Base-by-base conservation (phyloP, 2,329 filamentous ascomycete species). In the Alternaria alternata region DNA sequence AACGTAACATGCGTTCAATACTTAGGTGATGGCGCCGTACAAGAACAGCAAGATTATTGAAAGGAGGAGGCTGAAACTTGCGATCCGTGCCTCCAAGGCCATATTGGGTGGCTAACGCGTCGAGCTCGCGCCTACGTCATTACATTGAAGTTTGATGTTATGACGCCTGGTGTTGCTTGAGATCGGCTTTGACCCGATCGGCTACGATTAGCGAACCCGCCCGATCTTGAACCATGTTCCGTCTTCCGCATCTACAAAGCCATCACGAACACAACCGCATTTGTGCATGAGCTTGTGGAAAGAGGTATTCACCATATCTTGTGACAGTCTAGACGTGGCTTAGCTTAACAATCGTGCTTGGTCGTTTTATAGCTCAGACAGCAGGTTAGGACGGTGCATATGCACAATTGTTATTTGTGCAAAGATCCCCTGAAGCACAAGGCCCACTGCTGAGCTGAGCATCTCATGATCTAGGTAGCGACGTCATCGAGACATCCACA, bases 1-100 rank as follows among this genome's bases (percentile, higher is more conserved):
- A 69, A 60, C 64, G 72, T 59, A 70, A 57, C 74, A 77, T 76
- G 73, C 68, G 61, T 61, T 61, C 57, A 59, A 51, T 41, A 36
- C 30, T 51, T 51, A 55, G 26, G 58, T 56, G 49, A 55, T 51
- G 51, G 60, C 36, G 47, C 55, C n/a, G 51, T 34, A 48, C 14
- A 34, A 41, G 38, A 59, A 48, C 51, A 51, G 42, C 46, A 20
- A 48, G 44, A 30, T 44, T 22, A 41, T 41, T 46, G 36, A 52
- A 32, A 47, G 22, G 38, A 47, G 22, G 38, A 44, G 26, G 57
- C 41, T 55, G 54, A 44, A 59, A 55, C 51, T 16, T 39, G 41
- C 55, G 20, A 53, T 51, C 44, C 55, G 59, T 59, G 32, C 58
- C 57, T 57, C 42, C 38, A 52, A 24, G 39, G 58, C 56, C 65